A percentile compares a stretch with the other conserved stretches of the same genome.
phyloP scores from a whole-genome alignment of 2,329 filamentous ascomycete genomes.

The Botrytis medusae region DNA sequence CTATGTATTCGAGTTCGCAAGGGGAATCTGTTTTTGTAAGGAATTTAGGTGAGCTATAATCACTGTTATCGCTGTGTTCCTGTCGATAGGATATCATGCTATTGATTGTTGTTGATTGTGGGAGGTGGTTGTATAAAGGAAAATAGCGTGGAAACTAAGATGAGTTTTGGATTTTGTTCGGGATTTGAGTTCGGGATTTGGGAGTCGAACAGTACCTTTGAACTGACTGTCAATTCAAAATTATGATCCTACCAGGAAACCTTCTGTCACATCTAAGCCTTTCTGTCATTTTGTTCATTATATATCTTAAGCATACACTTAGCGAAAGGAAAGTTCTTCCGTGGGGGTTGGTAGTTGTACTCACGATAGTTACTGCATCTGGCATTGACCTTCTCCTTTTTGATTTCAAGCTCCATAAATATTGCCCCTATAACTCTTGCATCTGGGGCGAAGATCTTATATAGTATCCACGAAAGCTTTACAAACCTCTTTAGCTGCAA shows the following conservation, averaged over 20 bases:
- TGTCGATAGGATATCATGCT: background rate
- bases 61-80: background rate
- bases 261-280: too few relatives aligned
- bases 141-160: background rate
- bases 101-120: too few relatives aligned
- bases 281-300: too few relatives aligned
- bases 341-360: too few relatives aligned
- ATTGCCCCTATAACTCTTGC: background rate
- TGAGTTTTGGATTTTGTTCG: background rate
- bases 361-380: background rate
- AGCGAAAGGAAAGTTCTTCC: too few relatives aligned
- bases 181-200: background rate
- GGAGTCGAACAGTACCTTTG: too few relatives aligned
- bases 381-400: background rate
- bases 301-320: too few relatives aligned
- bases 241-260: too few relatives aligned
- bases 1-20: background rate
- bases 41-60: background rate
- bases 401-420: background rate
- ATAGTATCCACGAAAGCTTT: background rate
- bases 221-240: too few relatives aligned
- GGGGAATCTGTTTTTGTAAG: background rate
- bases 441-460: background rate
- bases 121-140: background rate
- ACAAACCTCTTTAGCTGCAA: background rate